These are phyloP conservation scores for Fusarium sterilihyphosum DNA, from an alignment of 2,329 filamentous ascomycete species.

Conservation along the genomic window DNA sequence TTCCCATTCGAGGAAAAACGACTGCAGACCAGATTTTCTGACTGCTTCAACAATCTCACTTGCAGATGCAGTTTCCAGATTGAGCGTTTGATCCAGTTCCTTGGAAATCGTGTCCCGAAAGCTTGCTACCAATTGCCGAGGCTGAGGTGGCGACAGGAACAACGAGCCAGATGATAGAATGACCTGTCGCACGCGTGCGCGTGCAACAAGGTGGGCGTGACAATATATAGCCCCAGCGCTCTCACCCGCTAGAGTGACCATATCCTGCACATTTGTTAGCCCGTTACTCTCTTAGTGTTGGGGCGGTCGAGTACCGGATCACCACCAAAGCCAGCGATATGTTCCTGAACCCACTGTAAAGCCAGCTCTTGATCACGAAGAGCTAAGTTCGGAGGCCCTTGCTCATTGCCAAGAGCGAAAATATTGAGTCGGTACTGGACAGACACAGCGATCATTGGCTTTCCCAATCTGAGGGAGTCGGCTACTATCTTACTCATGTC, in stretches of 20 bases:
- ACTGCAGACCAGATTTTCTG: neutral
- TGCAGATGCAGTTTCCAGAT: neutral
- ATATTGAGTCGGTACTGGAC: constrained; percentile 42
- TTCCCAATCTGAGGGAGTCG: constrained; percentile 45
- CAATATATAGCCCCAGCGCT: constrained; percentile 58
- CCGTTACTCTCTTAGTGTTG: rapidly evolving
- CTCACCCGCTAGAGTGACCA: constrained; percentile 56
- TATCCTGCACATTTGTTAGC: constrained; percentile 36
- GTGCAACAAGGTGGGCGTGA: constrained; percentile 54
- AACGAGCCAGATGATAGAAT: constrained; percentile 55
- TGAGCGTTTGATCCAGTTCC: constrained; percentile 34
- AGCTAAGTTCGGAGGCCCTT: constrained; percentile 49
- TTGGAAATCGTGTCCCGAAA: neutral
- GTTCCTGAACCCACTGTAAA: constrained; percentile 45
- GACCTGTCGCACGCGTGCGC: constrained; percentile 39
- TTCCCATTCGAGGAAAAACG: constrained; percentile 20
- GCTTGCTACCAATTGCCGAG: neutral
- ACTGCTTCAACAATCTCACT: neutral
- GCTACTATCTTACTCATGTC: constrained; percentile 45
- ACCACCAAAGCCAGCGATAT: constrained; percentile 42
- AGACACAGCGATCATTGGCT: constrained; percentile 30
- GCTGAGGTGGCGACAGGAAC: constrained; percentile 54
- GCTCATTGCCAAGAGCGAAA: constrained; percentile 55
- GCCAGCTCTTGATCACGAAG: constrained; percentile 48
- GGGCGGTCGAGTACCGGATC: constrained; percentile 33